These are phyloP conservation scores for Tolypocladium nubicola DNA, from an alignment of 2,329 filamentous ascomycete species.

Conservation along the genomic window DNA sequence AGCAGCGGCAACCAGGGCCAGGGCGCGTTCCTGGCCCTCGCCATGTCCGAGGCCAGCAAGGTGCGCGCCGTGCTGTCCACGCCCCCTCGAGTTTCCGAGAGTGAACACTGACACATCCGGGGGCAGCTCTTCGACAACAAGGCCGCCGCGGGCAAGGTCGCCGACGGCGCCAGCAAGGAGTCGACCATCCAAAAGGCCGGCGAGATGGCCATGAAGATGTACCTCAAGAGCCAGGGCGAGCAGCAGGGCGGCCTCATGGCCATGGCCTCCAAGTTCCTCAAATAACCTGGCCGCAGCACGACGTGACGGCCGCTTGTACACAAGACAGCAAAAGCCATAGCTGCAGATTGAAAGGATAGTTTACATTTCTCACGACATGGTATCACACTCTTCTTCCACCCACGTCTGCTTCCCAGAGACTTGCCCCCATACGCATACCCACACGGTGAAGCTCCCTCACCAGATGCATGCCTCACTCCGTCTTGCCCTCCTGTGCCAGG, in stretches of 20 bases:
- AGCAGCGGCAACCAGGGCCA: conserved; percentile 43
- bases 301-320: neutral
- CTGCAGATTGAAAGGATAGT: too few species aligned
- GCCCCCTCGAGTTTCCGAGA: neutral
- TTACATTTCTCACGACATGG: neutral
- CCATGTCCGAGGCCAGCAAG: conserved; percentile 81
- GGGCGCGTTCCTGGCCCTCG: conserved; percentile 73
- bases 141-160: conserved; percentile 40
- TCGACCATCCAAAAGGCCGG: conserved; percentile 68
- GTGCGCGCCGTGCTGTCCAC: conserved; percentile 23
- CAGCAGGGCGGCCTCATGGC: conserved; percentile 29
- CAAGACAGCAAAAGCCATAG: neutral
- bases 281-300: neutral
- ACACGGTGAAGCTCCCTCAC: neutral
- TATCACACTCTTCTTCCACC: neutral
- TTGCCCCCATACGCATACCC: too few species aligned
- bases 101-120: neutral
- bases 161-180: conserved; percentile 62
- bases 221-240: conserved; percentile 63
- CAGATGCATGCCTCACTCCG: too few species aligned
- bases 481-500: conserved; percentile 11
- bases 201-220: conserved; percentile 85
- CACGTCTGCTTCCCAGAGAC: neutral
- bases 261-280: conserved; percentile 37
- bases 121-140: conserved; percentile 49